Base-by-base conservation (phyloP, 805 yeast genomes). In the Starmerella tilneyi region DNA sequence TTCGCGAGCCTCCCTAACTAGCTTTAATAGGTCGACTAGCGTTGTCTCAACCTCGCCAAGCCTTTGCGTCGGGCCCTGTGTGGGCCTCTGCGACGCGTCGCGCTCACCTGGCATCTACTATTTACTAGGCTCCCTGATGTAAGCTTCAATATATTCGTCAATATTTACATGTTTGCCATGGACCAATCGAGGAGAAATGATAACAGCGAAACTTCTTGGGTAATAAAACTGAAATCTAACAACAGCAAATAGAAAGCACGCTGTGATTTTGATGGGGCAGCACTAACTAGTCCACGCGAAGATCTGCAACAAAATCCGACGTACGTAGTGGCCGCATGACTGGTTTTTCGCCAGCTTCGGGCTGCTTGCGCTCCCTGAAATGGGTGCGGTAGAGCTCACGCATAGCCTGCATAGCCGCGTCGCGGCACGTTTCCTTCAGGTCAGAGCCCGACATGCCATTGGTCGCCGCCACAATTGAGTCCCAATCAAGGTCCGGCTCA, bases 401-500 rank as follows among this genome's bases (percentile, higher is more conserved):
- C 58, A 89, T 86, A 0, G 96, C 83, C 54, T 73, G 73, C 69
- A 88, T 74, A 1, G 94, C 96, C 0, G 98, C 98, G 57, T 84
- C 94, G 45, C 98, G 75, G 59, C 96, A 85, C 40, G 84, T 65
- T 59, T 92, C 98, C 57, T 83, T 80, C 59, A 92, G 70, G 57
- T 89, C 98, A 2, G 94, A 82, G 2, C 98, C 98, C 53, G 94
- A 82, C 59, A 76, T 68, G 1, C 92, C 94, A 9, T 71, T 74
- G 0, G 96, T 84, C 38, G 71, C 62, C 9, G 60, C 57, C 11
- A 82, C 88, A 15, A 92, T 67, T 3, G 64, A 61, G 22, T 75
- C 72, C 40, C 81, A 57, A 50, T 81, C 79, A 56, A 88, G 83
- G 11, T 66, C 69, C 0, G 61, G 56, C 47, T 81, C 88, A 4